Evolutionary conservation across 257 asterid species (phyloP).

Genomic region (Solanum etuberosum): DNA sequence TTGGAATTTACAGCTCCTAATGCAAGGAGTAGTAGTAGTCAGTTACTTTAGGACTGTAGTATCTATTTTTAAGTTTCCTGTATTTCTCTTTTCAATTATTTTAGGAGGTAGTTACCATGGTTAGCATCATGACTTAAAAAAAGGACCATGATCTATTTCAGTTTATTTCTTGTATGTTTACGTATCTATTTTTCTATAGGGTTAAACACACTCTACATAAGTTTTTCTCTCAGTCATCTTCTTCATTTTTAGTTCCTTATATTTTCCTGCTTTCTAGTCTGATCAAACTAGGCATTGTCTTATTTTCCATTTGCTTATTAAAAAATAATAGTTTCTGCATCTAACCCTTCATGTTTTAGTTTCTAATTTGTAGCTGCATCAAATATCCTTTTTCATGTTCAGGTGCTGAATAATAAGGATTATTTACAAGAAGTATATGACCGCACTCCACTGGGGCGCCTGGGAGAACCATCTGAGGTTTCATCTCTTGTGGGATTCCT

Average conservation of each 20-base stretch:
- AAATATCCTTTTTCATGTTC: not conserved
- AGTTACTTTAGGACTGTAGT: not conserved
- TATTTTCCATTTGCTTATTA: no score
- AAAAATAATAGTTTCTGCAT: not conserved
- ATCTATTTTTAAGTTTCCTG: not conserved
- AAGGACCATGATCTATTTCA: not conserved
- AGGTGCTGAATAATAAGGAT: constrained; percentile 38
- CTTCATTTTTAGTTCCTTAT: not conserved
- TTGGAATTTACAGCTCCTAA: not conserved
- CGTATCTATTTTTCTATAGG: not conserved
- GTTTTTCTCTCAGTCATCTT: not conserved
- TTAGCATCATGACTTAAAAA: no score
- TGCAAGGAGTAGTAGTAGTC: not conserved
- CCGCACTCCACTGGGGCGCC: constrained; percentile 53
- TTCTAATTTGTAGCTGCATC: not conserved
- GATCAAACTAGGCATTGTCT: not conserved
- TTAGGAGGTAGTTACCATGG: not conserved
- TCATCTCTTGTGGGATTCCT: constrained; percentile 61
- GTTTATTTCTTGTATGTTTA: not conserved
- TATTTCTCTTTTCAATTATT: not conserved
- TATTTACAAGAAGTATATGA: constrained; percentile 44
- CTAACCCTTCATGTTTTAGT: not conserved
- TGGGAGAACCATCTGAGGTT: constrained; percentile 63
- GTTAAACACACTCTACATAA: not conserved
- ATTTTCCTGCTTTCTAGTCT: not conserved